Conservation (phyloP, 2,329 filamentous ascomycete species). For the Pleurostoma richardsiae region DNA sequence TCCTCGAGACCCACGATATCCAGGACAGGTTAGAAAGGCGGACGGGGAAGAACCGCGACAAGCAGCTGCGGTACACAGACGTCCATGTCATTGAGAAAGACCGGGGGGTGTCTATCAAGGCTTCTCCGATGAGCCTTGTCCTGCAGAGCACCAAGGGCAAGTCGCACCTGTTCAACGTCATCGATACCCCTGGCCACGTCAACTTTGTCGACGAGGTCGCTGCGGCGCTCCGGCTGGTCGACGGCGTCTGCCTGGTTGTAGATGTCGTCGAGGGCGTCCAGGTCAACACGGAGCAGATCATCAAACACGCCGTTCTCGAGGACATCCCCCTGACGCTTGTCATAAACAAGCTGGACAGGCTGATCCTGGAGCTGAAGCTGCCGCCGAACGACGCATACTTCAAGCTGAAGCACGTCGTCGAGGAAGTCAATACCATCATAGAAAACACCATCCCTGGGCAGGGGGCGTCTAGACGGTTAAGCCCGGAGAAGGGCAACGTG, state of each 20-base stretch:
- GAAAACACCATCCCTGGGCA: constrained; percentile 78
- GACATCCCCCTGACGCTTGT: constrained; percentile 84
- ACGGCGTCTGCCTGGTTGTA: constrained; percentile 89
- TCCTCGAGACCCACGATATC: constrained; percentile 90
- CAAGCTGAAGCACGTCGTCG: constrained; percentile 97
- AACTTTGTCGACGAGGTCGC: constrained; percentile 98
- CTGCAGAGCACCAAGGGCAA: constrained; percentile 86
- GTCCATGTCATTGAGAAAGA: constrained; percentile 85
- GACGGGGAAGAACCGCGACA: constrained; percentile 75
- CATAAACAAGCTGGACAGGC: constrained; percentile 94
- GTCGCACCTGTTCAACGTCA: constrained; percentile 88
- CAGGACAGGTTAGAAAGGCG: constrained; percentile 72
- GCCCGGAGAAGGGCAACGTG: constrained; percentile 97
- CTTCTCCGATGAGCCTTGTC: constrained; percentile 90
- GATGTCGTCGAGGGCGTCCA: constrained; percentile 99
- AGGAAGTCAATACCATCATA: constrained; percentile 95
- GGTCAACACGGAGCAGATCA: constrained; percentile 93
- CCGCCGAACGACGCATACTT: constrained; percentile 96
- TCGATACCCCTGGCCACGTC: constrained; percentile 95
- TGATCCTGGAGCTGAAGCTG: constrained; percentile 90
- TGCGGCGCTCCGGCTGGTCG: constrained; percentile 76
- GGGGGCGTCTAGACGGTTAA: constrained; percentile 75
- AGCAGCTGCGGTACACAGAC: constrained; percentile 93
- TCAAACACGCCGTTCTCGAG: constrained; percentile 89
- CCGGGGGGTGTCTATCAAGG: constrained; percentile 85